phyloP scores from a whole-genome alignment of 176 grass and related monocot genomes.

The Thalia dealbata region DNA sequence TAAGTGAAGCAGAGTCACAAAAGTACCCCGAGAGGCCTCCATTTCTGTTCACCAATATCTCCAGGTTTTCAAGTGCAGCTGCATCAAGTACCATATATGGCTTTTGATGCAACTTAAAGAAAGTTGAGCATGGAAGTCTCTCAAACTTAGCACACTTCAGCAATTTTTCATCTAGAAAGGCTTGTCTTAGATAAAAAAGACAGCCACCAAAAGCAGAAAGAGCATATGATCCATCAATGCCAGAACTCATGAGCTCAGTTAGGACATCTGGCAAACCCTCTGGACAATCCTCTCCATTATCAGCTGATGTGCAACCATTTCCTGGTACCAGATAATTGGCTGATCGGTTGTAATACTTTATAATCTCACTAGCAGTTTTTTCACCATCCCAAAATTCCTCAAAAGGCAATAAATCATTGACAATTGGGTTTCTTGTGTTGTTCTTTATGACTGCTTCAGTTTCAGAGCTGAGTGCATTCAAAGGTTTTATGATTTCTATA shows the following conservation, averaged over 20 bases:
- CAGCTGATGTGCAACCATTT: constrained; percentile 14
- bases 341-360: constrained; percentile 50
- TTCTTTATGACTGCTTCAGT: constrained; percentile 77
- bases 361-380: constrained; percentile 51
- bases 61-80: constrained; percentile 87
- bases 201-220: constrained; percentile 93
- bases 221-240: constrained; percentile 41
- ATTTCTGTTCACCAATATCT: constrained; percentile 73
- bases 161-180: constrained; percentile 69
- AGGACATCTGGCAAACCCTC: constrained; percentile 42
- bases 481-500: constrained; percentile 83
- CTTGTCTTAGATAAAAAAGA: constrained; percentile 89
- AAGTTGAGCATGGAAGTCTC: constrained; percentile 41
- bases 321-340: constrained; percentile 11
- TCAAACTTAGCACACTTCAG: constrained; percentile 79
- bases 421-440: constrained; percentile 68
- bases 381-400: constrained; percentile 78
- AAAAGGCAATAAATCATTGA: constrained; percentile 63
- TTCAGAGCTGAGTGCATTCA: constrained; percentile 53
- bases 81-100: constrained; percentile 87
- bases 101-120: constrained; percentile 36
- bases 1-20: constrained; percentile 12
- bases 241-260: constrained; percentile 52
- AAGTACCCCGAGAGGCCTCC: constrained; percentile 73
- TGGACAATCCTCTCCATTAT: constrained; percentile 10